Evolutionary conservation across 345 rosid species (phyloP).

Genomic region (Mangifera indica): DNA sequence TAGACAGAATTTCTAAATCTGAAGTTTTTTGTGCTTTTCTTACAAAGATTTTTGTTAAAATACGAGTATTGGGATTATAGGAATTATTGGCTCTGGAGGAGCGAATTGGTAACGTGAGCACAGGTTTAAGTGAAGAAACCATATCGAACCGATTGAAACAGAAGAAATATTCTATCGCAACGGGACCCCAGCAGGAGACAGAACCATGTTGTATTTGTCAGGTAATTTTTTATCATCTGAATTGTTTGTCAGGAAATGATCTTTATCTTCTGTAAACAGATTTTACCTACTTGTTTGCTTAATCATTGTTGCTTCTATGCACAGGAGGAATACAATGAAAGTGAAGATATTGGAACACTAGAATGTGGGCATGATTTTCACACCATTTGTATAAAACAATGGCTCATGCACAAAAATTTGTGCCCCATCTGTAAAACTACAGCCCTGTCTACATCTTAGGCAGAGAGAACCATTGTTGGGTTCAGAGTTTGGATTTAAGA

Average conservation of each 20-base stretch:
- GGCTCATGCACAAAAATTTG: slow-evolving; percentile 77
- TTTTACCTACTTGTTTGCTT: neutral
- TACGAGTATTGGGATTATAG: slow-evolving; percentile 36
- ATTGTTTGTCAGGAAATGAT: slow-evolving; percentile 35
- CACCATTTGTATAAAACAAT: slow-evolving; percentile 60
- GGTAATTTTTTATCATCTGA: slow-evolving; percentile 37
- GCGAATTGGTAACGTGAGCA: slow-evolving; percentile 84
- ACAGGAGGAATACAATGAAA: slow-evolving; percentile 76
- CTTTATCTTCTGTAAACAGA: neutral
- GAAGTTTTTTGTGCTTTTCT: neutral
- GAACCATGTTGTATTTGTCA: slow-evolving; percentile 93
- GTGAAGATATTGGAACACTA: slow-evolving; percentile 65
- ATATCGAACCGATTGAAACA: slow-evolving; percentile 46
- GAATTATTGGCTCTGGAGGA: slow-evolving; percentile 86
- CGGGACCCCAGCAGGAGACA: slow-evolving; percentile 36
- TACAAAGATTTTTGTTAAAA: neutral
- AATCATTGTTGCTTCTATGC: slow-evolving; percentile 18
- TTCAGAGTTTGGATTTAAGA: slow-evolving; percentile 1
- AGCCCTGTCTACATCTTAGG: slow-evolving; percentile 47
- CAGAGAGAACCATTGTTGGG: slow-evolving; percentile 20
- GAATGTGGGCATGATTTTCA: slow-evolving; percentile 86
- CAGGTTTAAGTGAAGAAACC: slow-evolving; percentile 79
- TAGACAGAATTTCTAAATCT: neutral
- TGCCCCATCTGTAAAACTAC: slow-evolving; percentile 89
- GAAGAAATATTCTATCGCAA: slow-evolving; percentile 31